Evolutionary conservation across 1,284 basidiomycete genomes (phyloP), one percentile per base, ranked within the genome.

Genomic region (Austropuccinia psidii): DNA sequence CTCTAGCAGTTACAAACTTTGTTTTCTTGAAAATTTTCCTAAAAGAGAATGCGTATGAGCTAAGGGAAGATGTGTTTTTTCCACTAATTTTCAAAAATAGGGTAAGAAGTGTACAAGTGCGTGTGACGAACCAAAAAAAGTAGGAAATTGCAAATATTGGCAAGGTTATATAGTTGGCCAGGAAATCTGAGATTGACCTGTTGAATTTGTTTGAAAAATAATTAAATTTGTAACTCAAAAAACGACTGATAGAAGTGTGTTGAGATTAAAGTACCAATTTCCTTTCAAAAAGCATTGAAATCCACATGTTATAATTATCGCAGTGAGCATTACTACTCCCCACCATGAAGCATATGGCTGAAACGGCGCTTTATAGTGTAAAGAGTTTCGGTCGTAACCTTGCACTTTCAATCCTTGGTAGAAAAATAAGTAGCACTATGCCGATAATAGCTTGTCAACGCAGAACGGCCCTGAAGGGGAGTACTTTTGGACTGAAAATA

Each of bases 151-250:
- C 88, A 86, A 92, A 93, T 67, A 89, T 76, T 27, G 81, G 81
- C 55, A 93, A 82, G 39, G 91, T 90, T 45, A 94, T 79, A 81
- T 93, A 93, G 79, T 87, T 89, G 50, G 89, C 90, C 60, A 92
- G 50, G 50, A 78, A 79, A 54, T 58, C 75, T 72, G 75, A 60
- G 52, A 47, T 66, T 55, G 76, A 75, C 75, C 60, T 65, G 33
- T 70, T 35, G n/a, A n/a, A n/a, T n/a, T n/a, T n/a, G n/a, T n/a
- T 24, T 8, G 54, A 45, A 4, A 37, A n/a, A n/a, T n/a, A n/a
- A n/a, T n/a, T n/a, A n/a, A 55, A 79, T 65, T 24, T 77, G 77
- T 78, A 77, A 73, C 49, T 72, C n/a, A n/a, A n/a, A n/a, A n/a
- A n/a, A n/a, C n/a, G n/a, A n/a, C n/a, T n/a, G n/a, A n/a, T n/a